phyloP scores from a whole-genome alignment of 2,329 filamentous ascomycete species.

The Pleurostoma richardsiae region DNA sequence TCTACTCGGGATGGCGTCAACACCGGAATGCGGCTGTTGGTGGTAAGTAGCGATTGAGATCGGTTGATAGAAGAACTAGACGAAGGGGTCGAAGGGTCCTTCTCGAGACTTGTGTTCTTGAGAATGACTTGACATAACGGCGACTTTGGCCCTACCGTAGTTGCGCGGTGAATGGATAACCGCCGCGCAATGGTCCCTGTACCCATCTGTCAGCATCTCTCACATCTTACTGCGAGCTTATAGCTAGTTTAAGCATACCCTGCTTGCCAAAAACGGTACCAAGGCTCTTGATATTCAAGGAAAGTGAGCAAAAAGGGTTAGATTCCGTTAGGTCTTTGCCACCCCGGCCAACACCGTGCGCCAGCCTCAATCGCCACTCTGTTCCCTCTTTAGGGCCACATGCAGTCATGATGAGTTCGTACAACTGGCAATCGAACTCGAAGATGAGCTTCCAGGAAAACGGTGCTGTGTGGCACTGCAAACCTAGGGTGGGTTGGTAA shows the following conservation, averaged over 20 bases:
- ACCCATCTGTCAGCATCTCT: constrained; percentile 1
- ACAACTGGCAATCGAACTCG: constrained; percentile 68
- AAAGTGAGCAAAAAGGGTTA: constrained; percentile 57
- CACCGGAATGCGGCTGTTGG: constrained; percentile 59
- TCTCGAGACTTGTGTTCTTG: constrained; percentile 73
- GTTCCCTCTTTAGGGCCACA: constrained; percentile 76
- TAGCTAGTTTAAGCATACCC: constrained; percentile 32
- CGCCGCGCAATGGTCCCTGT: constrained; percentile 58
- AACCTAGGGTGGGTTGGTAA: constrained; percentile 41
- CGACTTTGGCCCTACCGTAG: constrained; percentile 65
- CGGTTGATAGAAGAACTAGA: constrained; percentile 58
- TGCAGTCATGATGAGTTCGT: constrained; percentile 82
- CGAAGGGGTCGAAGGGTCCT: constrained; percentile 43
- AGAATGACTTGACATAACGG: constrained; percentile 74
- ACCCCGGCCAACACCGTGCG: constrained; percentile 42
- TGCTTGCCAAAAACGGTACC: constrained; percentile 71
- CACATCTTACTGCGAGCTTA: not conserved
- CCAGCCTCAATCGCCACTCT: constrained; percentile 71
- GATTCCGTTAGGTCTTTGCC: constrained; percentile 39
- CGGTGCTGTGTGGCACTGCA: constrained; percentile 81
- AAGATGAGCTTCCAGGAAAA: constrained; percentile 93
- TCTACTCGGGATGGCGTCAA: constrained; percentile 72
- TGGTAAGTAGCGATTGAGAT: constrained; percentile 74
- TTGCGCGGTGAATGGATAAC: constrained; percentile 74
- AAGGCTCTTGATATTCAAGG: constrained; percentile 66